phyloP scores from a whole-genome alignment of 352 stramenopile genomes.

The Paralagenidium karlingii region DNA sequence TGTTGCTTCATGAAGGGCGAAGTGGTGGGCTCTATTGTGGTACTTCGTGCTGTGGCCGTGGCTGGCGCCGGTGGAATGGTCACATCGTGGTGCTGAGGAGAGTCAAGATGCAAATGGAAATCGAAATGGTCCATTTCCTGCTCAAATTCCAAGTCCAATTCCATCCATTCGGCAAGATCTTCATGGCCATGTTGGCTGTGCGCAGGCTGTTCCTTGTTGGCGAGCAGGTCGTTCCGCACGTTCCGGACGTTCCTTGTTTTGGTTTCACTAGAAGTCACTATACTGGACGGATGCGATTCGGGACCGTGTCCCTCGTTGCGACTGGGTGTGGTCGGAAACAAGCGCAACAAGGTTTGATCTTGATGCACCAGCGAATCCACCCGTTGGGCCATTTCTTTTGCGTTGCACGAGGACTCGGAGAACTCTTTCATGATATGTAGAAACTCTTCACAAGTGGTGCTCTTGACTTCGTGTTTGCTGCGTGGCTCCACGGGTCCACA shows the following conservation, averaged over 20 bases:
- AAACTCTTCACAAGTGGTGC: conserved; percentile 46
- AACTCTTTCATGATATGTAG: conserved; percentile 71
- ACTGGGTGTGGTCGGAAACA: conserved; percentile 18
- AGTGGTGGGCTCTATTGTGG: too few relatives aligned
- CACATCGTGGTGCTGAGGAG: too few relatives aligned
- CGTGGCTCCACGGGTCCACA: too few relatives aligned
- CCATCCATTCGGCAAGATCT: conserved; percentile 48
- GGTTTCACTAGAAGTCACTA: conserved; percentile 7
- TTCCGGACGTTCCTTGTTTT: neutral
- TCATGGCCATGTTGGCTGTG: conserved; percentile 34
- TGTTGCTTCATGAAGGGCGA: too few relatives aligned
- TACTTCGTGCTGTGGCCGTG: too few relatives aligned
- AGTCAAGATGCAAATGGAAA: too few relatives aligned
- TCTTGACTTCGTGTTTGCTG: conserved; percentile 18
- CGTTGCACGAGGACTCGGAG: conserved; percentile 45
- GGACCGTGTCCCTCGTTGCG: neutral
- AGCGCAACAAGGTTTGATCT: conserved; percentile 34
- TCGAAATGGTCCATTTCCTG: conserved; percentile 45
- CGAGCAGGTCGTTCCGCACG: too few relatives aligned
- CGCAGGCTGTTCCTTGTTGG: neutral
- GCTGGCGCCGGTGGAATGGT: too few relatives aligned
- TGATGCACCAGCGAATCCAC: conserved; percentile 53
- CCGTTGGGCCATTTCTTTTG: conserved; percentile 43
- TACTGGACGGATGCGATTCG: neutral
- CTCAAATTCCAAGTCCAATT: conserved; percentile 41